A percentile compares a stretch with the other conserved stretches of the same genome.
phyloP scores from a whole-genome alignment of 1,284 basidiomycete species.

The Tilletia caries region DNA sequence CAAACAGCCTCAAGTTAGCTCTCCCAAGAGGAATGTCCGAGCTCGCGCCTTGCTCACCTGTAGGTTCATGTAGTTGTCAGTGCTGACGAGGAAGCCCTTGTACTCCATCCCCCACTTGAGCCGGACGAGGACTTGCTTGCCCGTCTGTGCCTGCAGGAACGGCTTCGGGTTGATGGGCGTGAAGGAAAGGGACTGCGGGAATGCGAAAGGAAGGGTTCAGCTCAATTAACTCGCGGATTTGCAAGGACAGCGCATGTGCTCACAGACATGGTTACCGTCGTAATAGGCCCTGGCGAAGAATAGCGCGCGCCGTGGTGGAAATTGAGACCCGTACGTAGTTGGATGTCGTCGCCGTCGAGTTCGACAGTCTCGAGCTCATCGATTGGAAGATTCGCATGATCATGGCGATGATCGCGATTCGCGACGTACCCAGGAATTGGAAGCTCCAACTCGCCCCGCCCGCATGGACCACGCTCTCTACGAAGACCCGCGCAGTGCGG shows the following conservation, averaged over 20 bases:
- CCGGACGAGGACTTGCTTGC: conserved; percentile 88
- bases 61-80: conserved; percentile 98
- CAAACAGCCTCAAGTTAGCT: not conserved
- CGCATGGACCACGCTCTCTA: no score
- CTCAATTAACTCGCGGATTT: not conserved
- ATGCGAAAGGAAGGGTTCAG: not conserved
- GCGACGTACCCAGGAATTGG: no score
- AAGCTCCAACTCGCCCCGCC: no score
- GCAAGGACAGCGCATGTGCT: not conserved
- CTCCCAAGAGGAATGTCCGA: not conserved
- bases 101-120: conserved; percentile 99
- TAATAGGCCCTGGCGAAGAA: no score
- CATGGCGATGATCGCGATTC: no score
- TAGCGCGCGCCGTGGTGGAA: not conserved
- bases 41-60: conserved; percentile 64
- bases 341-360: not conserved
- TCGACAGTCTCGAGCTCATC: no score
- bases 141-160: conserved; percentile 95
- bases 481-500: no score
- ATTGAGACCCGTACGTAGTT: not conserved
- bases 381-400: no score
- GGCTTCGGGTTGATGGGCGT: conserved; percentile 94
- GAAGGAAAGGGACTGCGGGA: conserved; percentile 6
- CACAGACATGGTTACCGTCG: conserved; percentile 4
- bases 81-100: conserved; percentile 97